Evolutionary conservation across 2,329 filamentous ascomycete genomes (phyloP).

Genomic region (Diaporthe citrichinensis): DNA sequence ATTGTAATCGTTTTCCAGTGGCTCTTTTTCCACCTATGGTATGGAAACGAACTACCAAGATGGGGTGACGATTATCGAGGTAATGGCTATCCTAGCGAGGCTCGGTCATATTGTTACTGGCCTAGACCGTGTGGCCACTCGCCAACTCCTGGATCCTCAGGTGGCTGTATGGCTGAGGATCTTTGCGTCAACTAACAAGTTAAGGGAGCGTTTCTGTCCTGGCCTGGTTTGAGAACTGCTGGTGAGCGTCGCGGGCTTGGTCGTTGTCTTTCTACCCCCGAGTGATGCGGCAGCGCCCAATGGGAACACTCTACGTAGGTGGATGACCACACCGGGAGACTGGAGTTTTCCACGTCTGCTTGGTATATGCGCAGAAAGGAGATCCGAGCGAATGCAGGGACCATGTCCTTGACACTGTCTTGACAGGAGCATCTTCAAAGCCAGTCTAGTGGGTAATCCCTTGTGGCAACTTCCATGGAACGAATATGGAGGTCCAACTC

Average conservation of each 20-base stretch:
- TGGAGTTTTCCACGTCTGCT: neutral
- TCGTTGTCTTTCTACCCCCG: neutral
- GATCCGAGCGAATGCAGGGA: neutral
- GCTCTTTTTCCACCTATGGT: conserved; percentile 38
- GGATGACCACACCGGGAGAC: neutral
- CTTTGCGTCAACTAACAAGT: neutral
- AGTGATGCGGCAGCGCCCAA: neutral
- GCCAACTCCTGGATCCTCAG: conserved; percentile 77
- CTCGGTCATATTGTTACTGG: conserved; percentile 56
- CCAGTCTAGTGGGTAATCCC: neutral
- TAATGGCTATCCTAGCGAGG: conserved; percentile 74
- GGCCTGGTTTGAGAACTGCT: conserved; percentile 58
- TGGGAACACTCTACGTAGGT: neutral
- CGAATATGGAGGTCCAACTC: neutral
- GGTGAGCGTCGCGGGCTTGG: conserved; percentile 53
- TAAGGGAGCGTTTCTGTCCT: neutral
- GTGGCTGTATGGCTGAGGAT: conserved; percentile 71
- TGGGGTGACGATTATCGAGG: conserved; percentile 77
- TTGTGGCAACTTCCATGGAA: neutral
- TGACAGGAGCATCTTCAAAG: neutral
- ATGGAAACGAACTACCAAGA: conserved; percentile 59
- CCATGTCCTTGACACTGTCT: neutral
- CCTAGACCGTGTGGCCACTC: conserved; percentile 80
- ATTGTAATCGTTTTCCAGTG: conserved; percentile 53
- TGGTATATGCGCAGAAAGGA: neutral